Evolutionary conservation across 805 yeast genomes (phyloP).

Genomic region (Wickerhamomyces xylosicus): DNA sequence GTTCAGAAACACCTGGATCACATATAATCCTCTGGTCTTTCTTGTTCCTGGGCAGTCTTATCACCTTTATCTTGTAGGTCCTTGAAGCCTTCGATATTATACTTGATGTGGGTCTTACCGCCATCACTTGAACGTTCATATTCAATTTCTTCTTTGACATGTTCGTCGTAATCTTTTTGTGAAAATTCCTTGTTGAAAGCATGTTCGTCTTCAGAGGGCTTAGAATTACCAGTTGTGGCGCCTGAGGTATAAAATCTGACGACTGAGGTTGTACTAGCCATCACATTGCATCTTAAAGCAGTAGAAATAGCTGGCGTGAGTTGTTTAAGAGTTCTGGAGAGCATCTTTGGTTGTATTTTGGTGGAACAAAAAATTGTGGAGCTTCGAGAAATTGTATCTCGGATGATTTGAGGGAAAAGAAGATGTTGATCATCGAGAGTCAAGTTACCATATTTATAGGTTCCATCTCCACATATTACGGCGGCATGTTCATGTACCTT

Average conservation of each 20-base stretch:
- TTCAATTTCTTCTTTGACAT: constrained; percentile 5
- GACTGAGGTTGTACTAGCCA: not conserved
- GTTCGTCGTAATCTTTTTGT: constrained; percentile 6
- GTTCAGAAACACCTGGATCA: constrained; percentile 2
- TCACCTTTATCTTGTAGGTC: constrained; percentile 15
- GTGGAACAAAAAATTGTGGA: not conserved
- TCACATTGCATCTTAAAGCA: too few species aligned
- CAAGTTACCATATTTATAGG: too few species aligned
- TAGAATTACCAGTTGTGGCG: not conserved
- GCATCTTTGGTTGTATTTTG: not conserved
- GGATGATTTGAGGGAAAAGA: too few species aligned
- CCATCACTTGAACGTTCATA: constrained; percentile 2
- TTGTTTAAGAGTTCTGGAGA: not conserved
- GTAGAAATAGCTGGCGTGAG: too few species aligned
- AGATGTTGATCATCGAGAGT: too few species aligned
- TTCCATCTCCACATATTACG: too few species aligned
- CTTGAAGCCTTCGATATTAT: constrained; percentile 9
- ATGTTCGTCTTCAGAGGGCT: constrained; percentile 2
- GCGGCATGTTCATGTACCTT: too few species aligned
- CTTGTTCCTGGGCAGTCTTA: constrained; percentile 15
- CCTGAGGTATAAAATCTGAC: not conserved
- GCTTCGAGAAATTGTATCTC: too few species aligned
- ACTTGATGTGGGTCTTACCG: constrained; percentile 4
- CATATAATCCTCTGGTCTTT: constrained; percentile 18
- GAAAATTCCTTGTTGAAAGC: constrained; percentile 11